Evolutionary conservation across 225 moss, liverwort and hornwort species (phyloP).

Genomic region (Asterella californica): DNA sequence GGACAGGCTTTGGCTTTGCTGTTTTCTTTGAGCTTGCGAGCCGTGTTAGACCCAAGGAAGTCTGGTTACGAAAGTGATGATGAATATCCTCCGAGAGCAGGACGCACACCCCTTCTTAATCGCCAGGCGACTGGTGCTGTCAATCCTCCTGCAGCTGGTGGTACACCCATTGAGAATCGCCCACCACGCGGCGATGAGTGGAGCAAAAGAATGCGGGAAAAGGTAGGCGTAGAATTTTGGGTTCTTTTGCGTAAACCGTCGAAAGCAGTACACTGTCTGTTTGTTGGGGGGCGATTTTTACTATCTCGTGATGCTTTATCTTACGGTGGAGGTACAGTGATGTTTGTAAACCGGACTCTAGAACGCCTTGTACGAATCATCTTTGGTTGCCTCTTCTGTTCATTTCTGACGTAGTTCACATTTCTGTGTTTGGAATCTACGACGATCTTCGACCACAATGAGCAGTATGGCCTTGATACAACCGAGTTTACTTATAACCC

Average conservation of each 20-base stretch:
- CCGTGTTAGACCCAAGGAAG: constrained; percentile 50
- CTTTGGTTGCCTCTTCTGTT: neutral
- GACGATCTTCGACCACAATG: neutral
- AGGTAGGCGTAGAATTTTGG: constrained; percentile 34
- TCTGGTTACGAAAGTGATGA: constrained; percentile 91
- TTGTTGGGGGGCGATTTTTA: neutral
- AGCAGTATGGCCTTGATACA: constrained; percentile 84
- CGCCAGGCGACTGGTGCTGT: constrained; percentile 59
- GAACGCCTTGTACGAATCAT: neutral
- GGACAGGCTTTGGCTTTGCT: constrained; percentile 84
- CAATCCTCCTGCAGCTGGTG: constrained; percentile 50
- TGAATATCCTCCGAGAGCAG: constrained; percentile 68
- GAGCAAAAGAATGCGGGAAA: constrained; percentile 97
- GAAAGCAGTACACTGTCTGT: neutral
- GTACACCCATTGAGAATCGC: constrained; percentile 55
- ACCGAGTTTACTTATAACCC: constrained; percentile 76
- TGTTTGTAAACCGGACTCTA: no score
- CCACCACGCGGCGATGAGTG: constrained; percentile 79
- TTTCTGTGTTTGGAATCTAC: neutral
- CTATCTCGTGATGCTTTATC: neutral
- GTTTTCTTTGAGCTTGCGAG: constrained; percentile 66
- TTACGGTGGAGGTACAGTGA: no score
- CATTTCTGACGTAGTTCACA: neutral
- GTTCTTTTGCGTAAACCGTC: neutral
- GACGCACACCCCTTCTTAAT: constrained; percentile 52